A percentile compares a stretch with the other conserved stretches of the same genome.
Conservation (phyloP, 2,329 filamentous ascomycete genomes). For the Microdochium paspali region DNA sequence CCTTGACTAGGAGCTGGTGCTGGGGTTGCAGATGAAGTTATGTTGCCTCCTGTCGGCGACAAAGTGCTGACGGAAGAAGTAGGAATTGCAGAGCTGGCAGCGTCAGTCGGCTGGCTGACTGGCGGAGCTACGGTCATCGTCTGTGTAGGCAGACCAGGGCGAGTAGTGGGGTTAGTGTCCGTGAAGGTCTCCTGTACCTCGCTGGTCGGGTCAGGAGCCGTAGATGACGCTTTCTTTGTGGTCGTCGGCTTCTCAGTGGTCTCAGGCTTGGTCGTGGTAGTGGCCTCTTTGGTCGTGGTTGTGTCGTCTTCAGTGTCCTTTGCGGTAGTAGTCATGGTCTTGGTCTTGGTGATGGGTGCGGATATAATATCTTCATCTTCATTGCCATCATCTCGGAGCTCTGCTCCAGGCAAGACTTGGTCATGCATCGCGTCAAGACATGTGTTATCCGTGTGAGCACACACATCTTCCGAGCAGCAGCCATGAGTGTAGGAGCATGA, state of each 20-base stretch:
- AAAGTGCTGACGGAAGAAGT: neutral
- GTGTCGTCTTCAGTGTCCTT: neutral
- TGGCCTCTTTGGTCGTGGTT: neutral
- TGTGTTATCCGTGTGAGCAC: neutral
- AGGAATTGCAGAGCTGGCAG: neutral
- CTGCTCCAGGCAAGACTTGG: neutral
- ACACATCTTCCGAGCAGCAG: neutral
- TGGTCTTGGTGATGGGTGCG: neutral
- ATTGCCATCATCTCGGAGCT: neutral
- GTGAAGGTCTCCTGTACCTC: neutral
- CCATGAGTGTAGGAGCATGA: too few relatives aligned
- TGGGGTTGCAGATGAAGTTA: neutral
- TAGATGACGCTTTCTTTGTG: neutral
- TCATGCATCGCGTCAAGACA: neutral
- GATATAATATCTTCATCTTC: neutral
- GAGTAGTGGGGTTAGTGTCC: neutral
- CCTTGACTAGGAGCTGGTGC: neutral
- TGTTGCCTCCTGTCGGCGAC: neutral
- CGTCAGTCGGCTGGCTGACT: neutral
- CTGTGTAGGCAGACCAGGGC: neutral
- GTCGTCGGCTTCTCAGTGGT: neutral
- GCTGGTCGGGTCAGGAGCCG: neutral
- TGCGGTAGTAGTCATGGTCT: neutral
- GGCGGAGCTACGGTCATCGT: neutral
- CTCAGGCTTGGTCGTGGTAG: neutral